Base-by-base conservation (phyloP, 2,329 filamentous ascomycete species). In the Trichoderma arundinaceum region DNA sequence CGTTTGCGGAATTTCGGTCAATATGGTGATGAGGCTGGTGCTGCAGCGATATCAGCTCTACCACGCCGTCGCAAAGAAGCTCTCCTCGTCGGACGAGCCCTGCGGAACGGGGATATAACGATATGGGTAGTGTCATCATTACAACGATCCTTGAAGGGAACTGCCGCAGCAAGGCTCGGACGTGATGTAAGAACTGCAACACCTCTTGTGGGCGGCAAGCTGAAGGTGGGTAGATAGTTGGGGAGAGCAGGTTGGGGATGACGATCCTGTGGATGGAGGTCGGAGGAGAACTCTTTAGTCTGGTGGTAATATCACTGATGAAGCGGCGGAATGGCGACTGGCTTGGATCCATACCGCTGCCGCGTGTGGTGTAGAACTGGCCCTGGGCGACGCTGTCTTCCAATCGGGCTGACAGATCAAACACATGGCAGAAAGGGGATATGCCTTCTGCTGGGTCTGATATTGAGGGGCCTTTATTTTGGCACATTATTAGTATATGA, bases 21-120 rank as follows among this genome's bases (percentile, higher is more conserved):
- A 85, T 81, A 4, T 75, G 85, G 76, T 63, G 60, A 6, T 63
- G 60, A 38, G 64, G 82, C 79, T 58, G 86, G 81, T 66, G 87
- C 82, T 69, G 82, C 72, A 94, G 79, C 79, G 96, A 73, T 33
- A 92, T 88, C 13, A 99, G 83, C 77, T 98, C 94, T 22, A 97
- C 80, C 7, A 96, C 92, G 5, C 92, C 92, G 73, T 99, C 95
- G 69, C 84, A 88, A 1, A 98, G 80, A 2, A 92, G 81, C 75
- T 99, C 95, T 68, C 93, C 89, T 92, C 92, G 97, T 56, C 92
- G 87, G 10, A 92, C 88, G 10, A 97, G 81, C 1, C 92, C 93
- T 0, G 89, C 86, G 19, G 80, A 83, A 13, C 94, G 87, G 1
- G 93, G 91, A 74, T 92, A 92, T 0, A 99, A 85, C 0, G 92